phyloP scores from a whole-genome alignment of 768 basidiomycete species.

The Cystobasidium onofrii region DNA sequence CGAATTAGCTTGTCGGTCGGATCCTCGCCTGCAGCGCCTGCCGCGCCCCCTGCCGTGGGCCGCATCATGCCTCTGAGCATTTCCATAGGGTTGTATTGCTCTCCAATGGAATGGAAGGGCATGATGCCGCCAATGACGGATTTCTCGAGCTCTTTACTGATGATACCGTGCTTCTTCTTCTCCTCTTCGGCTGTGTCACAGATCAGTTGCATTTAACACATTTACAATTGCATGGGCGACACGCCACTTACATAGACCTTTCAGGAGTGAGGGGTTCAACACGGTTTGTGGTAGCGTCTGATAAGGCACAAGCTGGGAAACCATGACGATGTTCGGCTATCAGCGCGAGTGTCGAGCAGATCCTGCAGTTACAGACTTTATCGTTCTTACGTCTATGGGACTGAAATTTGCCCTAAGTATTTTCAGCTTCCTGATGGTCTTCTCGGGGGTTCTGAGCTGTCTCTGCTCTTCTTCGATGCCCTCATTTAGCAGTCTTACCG shows the following conservation, averaged over 20 bases:
- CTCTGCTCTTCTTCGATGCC: conserved; percentile 3
- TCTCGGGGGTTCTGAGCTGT: neutral
- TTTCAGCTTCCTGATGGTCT: neutral
- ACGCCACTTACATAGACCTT: neutral
- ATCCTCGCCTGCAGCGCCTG: neutral
- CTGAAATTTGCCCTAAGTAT: neutral
- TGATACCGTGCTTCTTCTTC: conserved; percentile 1
- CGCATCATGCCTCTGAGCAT: conserved; percentile 7
- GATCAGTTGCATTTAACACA: neutral
- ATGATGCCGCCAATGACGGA: neutral
- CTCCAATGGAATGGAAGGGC: neutral
- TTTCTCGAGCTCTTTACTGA: conserved; percentile 4
- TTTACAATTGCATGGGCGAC: neutral
- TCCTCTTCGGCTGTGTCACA: neutral
- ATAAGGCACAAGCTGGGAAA: neutral
- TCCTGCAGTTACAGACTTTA: neutral
- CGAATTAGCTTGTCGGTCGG: neutral
- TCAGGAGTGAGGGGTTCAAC: neutral
- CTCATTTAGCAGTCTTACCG: neutral
- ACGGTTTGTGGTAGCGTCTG: neutral
- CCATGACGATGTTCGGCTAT: neutral
- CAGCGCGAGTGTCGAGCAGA: neutral
- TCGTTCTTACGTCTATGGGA: neutral
- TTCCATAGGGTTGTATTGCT: conserved; percentile 9
- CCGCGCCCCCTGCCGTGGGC: neutral